These are phyloP conservation scores for Rhodotorula kratochvilovae DNA, from an alignment of 768 basidiomycete species.

Conservation along the genomic window DNA sequence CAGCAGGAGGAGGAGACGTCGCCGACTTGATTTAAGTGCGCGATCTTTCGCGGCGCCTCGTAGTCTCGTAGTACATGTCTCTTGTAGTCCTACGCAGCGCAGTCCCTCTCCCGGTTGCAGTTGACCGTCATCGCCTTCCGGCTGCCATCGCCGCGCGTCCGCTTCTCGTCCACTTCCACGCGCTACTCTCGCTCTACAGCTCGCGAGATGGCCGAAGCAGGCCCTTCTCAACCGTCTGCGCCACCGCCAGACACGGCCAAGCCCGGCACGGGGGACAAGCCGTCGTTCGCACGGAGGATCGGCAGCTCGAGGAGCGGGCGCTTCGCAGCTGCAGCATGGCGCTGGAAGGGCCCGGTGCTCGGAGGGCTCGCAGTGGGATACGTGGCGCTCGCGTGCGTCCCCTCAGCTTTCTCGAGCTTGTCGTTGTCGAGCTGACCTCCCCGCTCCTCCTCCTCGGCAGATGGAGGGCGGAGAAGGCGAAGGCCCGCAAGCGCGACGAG, in stretches of 20 bases:
- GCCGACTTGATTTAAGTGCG: conserved; percentile 11
- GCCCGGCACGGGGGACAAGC: background rate
- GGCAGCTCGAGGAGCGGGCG: background rate
- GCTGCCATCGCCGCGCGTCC: no score
- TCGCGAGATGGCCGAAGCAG: background rate
- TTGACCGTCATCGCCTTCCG: background rate
- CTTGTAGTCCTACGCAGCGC: background rate
- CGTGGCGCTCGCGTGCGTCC: conserved; percentile 7
- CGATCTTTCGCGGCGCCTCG: no score
- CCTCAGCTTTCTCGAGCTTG: background rate
- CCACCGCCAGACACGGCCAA: background rate
- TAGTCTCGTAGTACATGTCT: background rate
- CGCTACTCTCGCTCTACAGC: background rate
- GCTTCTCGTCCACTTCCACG: background rate
- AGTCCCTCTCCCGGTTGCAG: background rate
- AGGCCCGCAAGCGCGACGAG: conserved; percentile 32
- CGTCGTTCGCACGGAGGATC: background rate
- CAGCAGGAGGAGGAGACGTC: background rate
- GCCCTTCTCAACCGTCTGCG: background rate
- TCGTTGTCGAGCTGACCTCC: background rate
- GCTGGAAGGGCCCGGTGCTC: conserved; percentile 12
- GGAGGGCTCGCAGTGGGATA: conserved; percentile 4
- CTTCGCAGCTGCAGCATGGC: conserved; percentile 1
- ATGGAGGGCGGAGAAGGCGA: conserved; percentile 7
- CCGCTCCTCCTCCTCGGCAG: background rate